These are phyloP conservation scores for Diplosphaera chodatii DNA, from an alignment of 139 green algal genomes.

Conservation along the genomic window DNA sequence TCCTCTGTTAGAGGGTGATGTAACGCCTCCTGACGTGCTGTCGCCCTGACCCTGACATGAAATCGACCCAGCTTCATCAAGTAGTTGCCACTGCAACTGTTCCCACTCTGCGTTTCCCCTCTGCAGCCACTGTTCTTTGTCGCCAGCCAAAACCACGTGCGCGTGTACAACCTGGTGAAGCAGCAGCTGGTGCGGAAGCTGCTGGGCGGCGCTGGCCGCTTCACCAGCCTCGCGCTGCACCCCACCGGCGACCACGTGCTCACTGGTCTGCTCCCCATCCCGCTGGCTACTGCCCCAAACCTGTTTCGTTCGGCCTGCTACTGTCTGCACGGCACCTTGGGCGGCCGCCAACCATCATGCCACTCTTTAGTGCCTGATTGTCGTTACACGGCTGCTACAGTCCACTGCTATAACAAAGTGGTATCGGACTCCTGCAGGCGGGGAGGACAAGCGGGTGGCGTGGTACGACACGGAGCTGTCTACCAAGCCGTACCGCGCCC, in stretches of 20 bases:
- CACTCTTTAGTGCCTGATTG: too few relatives aligned
- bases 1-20: too few relatives aligned
- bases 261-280: conserved; percentile 44
- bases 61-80: too few relatives aligned
- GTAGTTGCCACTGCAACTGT: too few relatives aligned
- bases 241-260: conserved; percentile 88
- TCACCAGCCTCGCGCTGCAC: conserved; percentile 84
- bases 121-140: conserved; percentile 90
- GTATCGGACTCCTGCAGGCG: too few relatives aligned
- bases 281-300: background rate
- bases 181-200: conserved; percentile 90
- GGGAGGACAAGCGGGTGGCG: conserved; percentile 73
- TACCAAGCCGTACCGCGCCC: conserved; percentile 83
- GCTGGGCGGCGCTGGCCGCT: conserved; percentile 64
- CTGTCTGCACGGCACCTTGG: too few relatives aligned
- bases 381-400: too few relatives aligned
- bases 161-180: conserved; percentile 92
- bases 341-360: too few relatives aligned
- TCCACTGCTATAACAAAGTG: too few relatives aligned
- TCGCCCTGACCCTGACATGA: too few relatives aligned
- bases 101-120: too few relatives aligned
- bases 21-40: too few relatives aligned
- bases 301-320: background rate
- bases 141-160: conserved; percentile 79
- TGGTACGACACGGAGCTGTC: conserved; percentile 98